Base-by-base conservation (phyloP, 345 rosid genomes). In the Bruguiera parviflora region DNA sequence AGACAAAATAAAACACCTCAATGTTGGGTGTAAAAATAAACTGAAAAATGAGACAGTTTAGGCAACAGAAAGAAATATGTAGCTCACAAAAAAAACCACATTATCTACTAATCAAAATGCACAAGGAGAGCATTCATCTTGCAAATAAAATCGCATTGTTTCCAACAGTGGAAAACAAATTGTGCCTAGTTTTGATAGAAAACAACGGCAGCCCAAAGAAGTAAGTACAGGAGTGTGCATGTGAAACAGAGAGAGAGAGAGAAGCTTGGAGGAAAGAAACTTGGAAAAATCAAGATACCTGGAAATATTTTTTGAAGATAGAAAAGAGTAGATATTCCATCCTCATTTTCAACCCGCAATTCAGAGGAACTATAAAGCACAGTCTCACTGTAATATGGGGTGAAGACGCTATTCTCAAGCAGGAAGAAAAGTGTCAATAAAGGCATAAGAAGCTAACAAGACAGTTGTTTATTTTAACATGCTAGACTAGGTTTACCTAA, bases 301-400 rank as follows among this genome's bases (percentile, higher is more conserved):
- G 99, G 97, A 78, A 84, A 95, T 69, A 95, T 95, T 81, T 95
- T 95, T 88, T 92, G 99, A 77, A 95, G 97, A 81, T 95, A 95
- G 85, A 95, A 95, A 74, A 95, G 93, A 71, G 69, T 87, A 49
- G 99, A 95, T 84, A 95, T 90, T 60, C 99, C 99, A 83, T 95
- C 99, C 85, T 95, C 99, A 79, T 95, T 95, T 85, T 95, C 98
- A 20, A 81, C 84, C 71, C 87, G 94, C 78, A 95, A 77, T 5
- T 95, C 99, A 55, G 92, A 83, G 77, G 86, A 82, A 77, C 99
- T 92, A 84, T 95, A 95, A 63, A 95, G 83, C 64, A 95, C 99
- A 64, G 99, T 95, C 88, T 95, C 99, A 53, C 98, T 95, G 87
- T 95, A 95, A 88, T 95, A 95, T 15, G 99, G 99, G 35, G 99